A percentile compares a stretch with the other conserved stretches of the same genome.
These are phyloP conservation scores for Apophysomyces sp. DNA, from an alignment of 371 early-diverging fungal species.

Conservation along the genomic window DNA sequence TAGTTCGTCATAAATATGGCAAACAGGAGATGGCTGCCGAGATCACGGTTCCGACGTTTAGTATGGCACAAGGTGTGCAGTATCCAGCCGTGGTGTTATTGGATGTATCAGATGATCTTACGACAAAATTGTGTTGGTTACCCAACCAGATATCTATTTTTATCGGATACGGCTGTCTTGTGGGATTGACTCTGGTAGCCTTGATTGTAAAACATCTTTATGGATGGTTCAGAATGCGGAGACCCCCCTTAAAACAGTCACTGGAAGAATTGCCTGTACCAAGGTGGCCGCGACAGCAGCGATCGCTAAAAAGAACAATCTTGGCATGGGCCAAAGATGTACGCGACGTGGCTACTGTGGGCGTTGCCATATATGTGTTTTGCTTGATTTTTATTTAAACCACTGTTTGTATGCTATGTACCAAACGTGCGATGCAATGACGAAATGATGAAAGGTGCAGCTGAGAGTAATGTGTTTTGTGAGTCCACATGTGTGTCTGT, in stretches of 20 bases:
- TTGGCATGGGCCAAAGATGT: slow-evolving; percentile 12
- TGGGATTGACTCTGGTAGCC: slow-evolving; percentile 7
- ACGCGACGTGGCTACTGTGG: slow-evolving; percentile 13
- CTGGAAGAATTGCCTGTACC: background rate
- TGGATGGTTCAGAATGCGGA: background rate
- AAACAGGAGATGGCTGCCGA: slow-evolving; percentile 15
- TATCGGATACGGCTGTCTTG: slow-evolving; percentile 27
- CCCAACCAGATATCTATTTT: slow-evolving; percentile 40
- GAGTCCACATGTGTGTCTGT: background rate
- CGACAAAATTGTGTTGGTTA: slow-evolving; percentile 32
- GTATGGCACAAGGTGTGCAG: slow-evolving; percentile 56
- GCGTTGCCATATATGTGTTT: slow-evolving; percentile 20
- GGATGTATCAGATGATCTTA: background rate
- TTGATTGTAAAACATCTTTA: background rate
- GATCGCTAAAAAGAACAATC: background rate
- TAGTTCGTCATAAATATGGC: slow-evolving; percentile 40
- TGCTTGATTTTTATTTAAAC: slow-evolving; percentile 21
- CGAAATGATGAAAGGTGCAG: background rate
- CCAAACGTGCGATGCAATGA: background rate
- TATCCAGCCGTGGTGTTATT: slow-evolving; percentile 49
- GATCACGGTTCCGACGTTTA: slow-evolving; percentile 53
- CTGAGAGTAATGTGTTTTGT: background rate
- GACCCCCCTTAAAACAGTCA: background rate
- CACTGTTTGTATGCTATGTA: slow-evolving; percentile 1
- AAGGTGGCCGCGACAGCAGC: background rate